A percentile compares a stretch with the other conserved stretches of the same genome.
Evolutionary conservation across 2,329 filamentous ascomycete species (phyloP).

Genomic region (Plenodomus biglobosus): DNA sequence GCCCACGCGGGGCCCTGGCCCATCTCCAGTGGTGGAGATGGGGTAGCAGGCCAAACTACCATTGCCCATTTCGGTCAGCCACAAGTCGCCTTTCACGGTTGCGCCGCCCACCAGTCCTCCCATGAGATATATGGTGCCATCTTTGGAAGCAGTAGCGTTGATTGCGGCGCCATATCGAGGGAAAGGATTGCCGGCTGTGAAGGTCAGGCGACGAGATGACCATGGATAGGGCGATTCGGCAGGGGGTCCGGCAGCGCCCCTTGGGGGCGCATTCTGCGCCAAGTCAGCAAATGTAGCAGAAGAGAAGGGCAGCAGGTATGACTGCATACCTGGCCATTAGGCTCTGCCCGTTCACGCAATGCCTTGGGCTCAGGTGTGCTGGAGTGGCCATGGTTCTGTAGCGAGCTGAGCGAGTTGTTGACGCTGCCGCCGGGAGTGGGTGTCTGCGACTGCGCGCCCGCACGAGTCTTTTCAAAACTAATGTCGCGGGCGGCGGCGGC

Average conservation of each 20-base stretch:
- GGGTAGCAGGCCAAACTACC: constrained; percentile 88
- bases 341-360: constrained; percentile 58
- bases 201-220: constrained; percentile 87
- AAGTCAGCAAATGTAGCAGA: constrained; percentile 10
- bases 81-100: constrained; percentile 94
- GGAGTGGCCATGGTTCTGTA: constrained; percentile 58
- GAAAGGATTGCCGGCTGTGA: constrained; percentile 86
- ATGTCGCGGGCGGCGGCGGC: constrained; percentile 45
- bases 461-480: constrained; percentile 30
- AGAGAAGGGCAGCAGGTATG: constrained; percentile 15
- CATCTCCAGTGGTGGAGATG: constrained; percentile 86
- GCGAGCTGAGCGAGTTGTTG: constrained; percentile 66
- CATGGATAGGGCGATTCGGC: constrained; percentile 90
- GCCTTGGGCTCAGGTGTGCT: constrained; percentile 66
- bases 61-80: constrained; percentile 89
- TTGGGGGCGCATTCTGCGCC: constrained; percentile 24
- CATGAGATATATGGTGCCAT: constrained; percentile 97
- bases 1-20: constrained; percentile 90
- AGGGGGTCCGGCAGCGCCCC: constrained; percentile 45
- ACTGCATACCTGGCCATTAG: constrained; percentile 54
- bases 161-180: constrained; percentile 96
- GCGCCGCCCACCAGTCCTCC: constrained; percentile 92
- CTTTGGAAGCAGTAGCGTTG: constrained; percentile 89
- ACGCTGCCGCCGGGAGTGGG: constrained; percentile 75
- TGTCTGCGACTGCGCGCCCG: constrained; percentile 45